phyloP scores from a whole-genome alignment of 2,329 filamentous ascomycete species.

The Nothophaeocryptopus gaeumannii region DNA sequence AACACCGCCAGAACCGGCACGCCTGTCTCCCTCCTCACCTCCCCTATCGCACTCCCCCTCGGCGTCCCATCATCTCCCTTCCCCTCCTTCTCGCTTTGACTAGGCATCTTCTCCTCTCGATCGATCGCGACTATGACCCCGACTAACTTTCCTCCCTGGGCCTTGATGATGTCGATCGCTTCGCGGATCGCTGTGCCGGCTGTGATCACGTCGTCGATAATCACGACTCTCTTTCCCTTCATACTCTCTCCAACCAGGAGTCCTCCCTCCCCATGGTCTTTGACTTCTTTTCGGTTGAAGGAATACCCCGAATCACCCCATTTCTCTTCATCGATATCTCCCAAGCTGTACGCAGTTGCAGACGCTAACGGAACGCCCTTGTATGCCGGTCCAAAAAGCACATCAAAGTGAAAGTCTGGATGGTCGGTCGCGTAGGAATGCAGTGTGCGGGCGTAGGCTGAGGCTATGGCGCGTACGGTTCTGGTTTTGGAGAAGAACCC shows the following conservation, averaged over 20 bases:
- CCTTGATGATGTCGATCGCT: constrained; percentile 82
- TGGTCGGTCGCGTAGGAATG: constrained; percentile 44
- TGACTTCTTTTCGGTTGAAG: constrained; percentile 95
- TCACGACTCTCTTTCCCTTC: constrained; percentile 79
- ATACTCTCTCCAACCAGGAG: constrained; percentile 85
- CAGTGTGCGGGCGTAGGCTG: constrained; percentile 71
- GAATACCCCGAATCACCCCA: constrained; percentile 75
- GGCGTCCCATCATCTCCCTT: constrained; percentile 63
- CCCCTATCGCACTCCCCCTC: constrained; percentile 77
- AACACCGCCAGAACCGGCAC: constrained; percentile 82
- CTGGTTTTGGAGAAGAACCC: constrained; percentile 81
- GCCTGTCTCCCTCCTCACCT: constrained; percentile 76
- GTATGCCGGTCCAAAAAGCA: constrained; percentile 92
- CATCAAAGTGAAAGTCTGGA: constrained; percentile 66
- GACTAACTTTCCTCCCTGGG: constrained; percentile 78
- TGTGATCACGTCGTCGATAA: constrained; percentile 96
- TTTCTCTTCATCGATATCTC: constrained; percentile 61
- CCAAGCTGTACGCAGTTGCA: constrained; percentile 71
- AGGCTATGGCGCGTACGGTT: constrained; percentile 72
- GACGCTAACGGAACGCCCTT: constrained; percentile 93
- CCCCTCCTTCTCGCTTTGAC: constrained; percentile 41
- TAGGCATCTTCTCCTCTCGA: constrained; percentile 76
- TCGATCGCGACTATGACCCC: constrained; percentile 89
- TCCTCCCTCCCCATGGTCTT: constrained; percentile 93
- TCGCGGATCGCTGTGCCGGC: constrained; percentile 92